phyloP scores from a whole-genome alignment of 352 stramenopile species.

The Globisporangium orthogonon region DNA sequence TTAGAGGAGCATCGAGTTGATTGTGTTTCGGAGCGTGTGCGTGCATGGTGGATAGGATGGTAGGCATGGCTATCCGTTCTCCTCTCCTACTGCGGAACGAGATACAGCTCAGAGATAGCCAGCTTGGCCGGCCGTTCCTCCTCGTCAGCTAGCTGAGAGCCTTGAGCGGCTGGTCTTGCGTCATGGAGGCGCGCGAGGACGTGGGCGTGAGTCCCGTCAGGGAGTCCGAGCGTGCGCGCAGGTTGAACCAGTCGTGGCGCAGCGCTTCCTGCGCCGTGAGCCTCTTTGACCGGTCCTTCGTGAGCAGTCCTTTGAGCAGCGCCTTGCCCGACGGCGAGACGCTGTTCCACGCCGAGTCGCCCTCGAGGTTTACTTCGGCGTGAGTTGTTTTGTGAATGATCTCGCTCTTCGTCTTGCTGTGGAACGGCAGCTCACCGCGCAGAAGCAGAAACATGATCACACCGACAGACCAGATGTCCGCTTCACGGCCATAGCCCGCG shows the following conservation, averaged over 20 bases:
- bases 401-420: constrained; percentile 87
- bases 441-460: constrained; percentile 92
- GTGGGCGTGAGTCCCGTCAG: constrained; percentile 9
- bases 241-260: constrained; percentile 75
- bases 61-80: neutral
- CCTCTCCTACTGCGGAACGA: neutral
- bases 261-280: constrained; percentile 80
- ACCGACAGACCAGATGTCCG: constrained; percentile 91
- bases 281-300: constrained; percentile 72
- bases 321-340: constrained; percentile 55
- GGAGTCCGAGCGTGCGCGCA: constrained; percentile 14
- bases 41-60: too few species aligned
- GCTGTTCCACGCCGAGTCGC: constrained; percentile 41
- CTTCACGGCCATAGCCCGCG: constrained; percentile 85
- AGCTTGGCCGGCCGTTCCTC: constrained; percentile 1
- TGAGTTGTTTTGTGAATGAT: constrained; percentile 91
- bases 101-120: neutral
- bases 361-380: constrained; percentile 76
- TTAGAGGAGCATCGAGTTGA: too few species aligned
- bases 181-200: constrained; percentile 19
- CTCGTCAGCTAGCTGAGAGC: constrained; percentile 6
- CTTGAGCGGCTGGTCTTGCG: constrained; percentile 11
- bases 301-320: constrained; percentile 76
- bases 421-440: constrained; percentile 87
- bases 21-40: too few species aligned